Evolutionary conservation across 2,329 filamentous ascomycete species (phyloP).

Genomic region (Lasiodiplodia gonubiensis): DNA sequence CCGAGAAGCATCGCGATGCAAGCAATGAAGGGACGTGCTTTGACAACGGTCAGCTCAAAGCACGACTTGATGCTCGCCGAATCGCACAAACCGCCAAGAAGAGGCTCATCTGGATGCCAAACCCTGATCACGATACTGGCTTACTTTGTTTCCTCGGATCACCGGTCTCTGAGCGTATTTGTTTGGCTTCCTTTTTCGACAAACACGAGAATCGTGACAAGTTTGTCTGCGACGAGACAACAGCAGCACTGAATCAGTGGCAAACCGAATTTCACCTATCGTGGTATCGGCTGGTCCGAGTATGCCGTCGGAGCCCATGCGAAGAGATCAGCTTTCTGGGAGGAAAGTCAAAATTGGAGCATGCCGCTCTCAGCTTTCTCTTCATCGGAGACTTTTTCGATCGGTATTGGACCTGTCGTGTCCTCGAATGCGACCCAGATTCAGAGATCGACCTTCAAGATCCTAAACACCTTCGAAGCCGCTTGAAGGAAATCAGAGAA

Average conservation of each 20-base stretch:
- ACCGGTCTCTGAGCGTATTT: slow-evolving; percentile 28
- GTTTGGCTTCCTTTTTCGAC: slow-evolving; percentile 34
- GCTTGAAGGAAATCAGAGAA: no score
- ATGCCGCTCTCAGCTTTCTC: slow-evolving; percentile 36
- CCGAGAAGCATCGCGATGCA: no score
- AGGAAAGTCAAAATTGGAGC: slow-evolving; percentile 22
- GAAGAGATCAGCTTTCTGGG: background rate
- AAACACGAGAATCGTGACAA: slow-evolving; percentile 32
- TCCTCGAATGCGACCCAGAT: slow-evolving; percentile 33
- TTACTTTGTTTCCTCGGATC: slow-evolving; percentile 31
- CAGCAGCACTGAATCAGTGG: slow-evolving; percentile 37
- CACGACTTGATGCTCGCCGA: background rate
- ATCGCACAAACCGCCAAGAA: slow-evolving; percentile 14
- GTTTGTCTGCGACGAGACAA: slow-evolving; percentile 37
- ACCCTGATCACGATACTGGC: slow-evolving; percentile 2
- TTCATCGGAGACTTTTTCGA: slow-evolving; percentile 44
- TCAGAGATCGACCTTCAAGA: background rate
- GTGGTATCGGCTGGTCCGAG: slow-evolving; percentile 32
- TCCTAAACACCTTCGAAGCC: background rate
- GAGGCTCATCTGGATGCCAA: slow-evolving; percentile 12
- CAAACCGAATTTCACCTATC: slow-evolving; percentile 41
- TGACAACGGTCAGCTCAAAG: no score
- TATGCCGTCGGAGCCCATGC: background rate
- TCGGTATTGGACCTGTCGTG: slow-evolving; percentile 42
- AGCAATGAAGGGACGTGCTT: no score